Evolutionary conservation across 345 rosid genomes (phyloP).

Genomic region (Chamaenerion angustifolium): DNA sequence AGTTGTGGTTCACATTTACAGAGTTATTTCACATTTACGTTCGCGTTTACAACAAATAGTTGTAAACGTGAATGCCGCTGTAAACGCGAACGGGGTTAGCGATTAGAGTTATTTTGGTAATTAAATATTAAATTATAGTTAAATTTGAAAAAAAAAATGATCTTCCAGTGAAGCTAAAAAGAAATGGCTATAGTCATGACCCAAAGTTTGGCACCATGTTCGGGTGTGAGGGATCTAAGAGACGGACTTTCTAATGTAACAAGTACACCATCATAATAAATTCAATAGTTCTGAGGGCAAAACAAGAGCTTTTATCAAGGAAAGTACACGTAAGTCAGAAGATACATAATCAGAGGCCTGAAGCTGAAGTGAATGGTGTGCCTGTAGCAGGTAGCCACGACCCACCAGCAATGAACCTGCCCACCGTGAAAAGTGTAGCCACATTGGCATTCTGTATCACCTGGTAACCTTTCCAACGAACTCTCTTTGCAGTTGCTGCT

Average conservation of each 20-base stretch:
- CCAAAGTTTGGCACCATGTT: constrained; percentile 34
- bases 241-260: constrained; percentile 79
- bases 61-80: too few relatives aligned
- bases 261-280: constrained; percentile 37
- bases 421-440: constrained; percentile 44
- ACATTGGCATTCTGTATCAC: constrained; percentile 29
- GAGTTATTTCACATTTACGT: too few relatives aligned
- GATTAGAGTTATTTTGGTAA: too few relatives aligned
- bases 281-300: constrained; percentile 36
- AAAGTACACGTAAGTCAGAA: too few relatives aligned
- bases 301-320: too few relatives aligned
- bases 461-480: constrained; percentile 56
- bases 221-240: constrained; percentile 62
- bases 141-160: too few relatives aligned
- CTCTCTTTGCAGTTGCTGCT: constrained; percentile 37
- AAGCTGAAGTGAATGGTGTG: constrained; percentile 45
- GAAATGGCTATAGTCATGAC: constrained; percentile 35
- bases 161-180: constrained; percentile 81
- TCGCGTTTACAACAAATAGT: too few relatives aligned
- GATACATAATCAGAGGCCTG: constrained; percentile 29
- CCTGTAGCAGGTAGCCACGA: constrained; percentile 52
- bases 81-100: too few relatives aligned
- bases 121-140: too few relatives aligned
- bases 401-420: constrained; percentile 29
- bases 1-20: too few relatives aligned